Evolutionary conservation across 2,329 filamentous ascomycete species (phyloP), one percentile per base, ranked within the genome.

Genomic region (Colletotrichum orchidophilum): DNA sequence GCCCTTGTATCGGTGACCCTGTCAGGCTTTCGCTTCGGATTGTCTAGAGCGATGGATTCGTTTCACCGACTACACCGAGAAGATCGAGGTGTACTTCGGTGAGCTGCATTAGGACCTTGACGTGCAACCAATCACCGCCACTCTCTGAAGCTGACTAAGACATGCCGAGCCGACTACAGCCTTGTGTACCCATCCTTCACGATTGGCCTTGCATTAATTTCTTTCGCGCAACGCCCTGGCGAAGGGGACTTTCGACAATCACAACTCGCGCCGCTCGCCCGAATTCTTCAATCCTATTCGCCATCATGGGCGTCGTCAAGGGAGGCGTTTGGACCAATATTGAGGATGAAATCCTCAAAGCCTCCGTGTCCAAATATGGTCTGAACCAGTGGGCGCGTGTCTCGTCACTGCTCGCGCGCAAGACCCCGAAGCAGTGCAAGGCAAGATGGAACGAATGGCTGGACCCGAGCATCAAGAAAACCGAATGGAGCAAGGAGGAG

Each of bases 371-470:
- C 76, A 97, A 97, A 82, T 97, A 97, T 87, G 95, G 95, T 60
- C 88, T 97, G 73, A 96, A 97, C 80, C 96, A 99, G 84, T 99
- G 96, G 96, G 96, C 96, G 80, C 96, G 96, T 82, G 96, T 98
- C 74, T 98, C 96, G 66, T 98, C 96, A 70, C 90, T 99, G 75
- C 92, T 99, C 75, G 96, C 96, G 80, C 94, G 97, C 79, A 99
- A 99, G 83, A 98, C 96, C 35, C 92, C 96, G 62, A 99, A 99
- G 85, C 96, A 99, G 85, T 99, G 96, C 90, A 99, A 99, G 85
- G 96, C 96, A 72, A 90, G 96, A 85, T 99, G 96, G 96, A 91
- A 92, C 80, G 96, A 99, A 88, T 99, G 96, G 96, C 90, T 99
- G 75, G 96, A 99, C 80, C 96, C 96, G 24, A 94, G 94, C 80